Percentiles rank a stretch among this genome's conserved stretches.
Conservation (phyloP, 2,329 filamentous ascomycete genomes). For the Albifimbria verrucaria region DNA sequence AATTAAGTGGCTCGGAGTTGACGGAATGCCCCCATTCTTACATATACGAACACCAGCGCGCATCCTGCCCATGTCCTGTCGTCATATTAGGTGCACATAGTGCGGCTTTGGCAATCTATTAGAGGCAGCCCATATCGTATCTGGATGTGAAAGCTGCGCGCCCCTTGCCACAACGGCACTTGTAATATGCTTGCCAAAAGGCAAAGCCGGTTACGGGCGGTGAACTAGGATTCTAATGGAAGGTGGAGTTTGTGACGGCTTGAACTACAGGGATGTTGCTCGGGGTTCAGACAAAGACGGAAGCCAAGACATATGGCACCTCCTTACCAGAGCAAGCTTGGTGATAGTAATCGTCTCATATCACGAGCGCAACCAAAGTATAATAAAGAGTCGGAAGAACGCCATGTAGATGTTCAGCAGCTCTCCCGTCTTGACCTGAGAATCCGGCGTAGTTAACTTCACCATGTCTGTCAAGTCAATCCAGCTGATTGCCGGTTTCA, state of each 20-base stretch:
- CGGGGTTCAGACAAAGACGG: background rate
- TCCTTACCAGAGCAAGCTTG: background rate
- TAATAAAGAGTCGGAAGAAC: background rate
- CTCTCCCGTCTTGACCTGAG: background rate
- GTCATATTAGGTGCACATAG: too few species aligned
- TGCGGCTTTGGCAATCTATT: too few species aligned
- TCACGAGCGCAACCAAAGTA: background rate
- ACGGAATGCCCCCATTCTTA: too few species aligned
- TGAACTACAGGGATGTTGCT: background rate
- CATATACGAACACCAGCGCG: too few species aligned
- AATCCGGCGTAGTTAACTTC: background rate
- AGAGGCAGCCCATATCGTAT: too few species aligned
- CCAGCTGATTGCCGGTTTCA: background rate
- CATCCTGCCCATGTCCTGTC: too few species aligned
- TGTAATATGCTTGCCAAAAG: too few species aligned
- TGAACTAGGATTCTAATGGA: background rate
- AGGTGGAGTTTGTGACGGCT: background rate
- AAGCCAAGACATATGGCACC: background rate
- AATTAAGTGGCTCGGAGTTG: too few species aligned
- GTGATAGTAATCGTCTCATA: background rate
- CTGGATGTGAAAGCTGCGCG: too few species aligned
- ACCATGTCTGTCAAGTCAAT: background rate
- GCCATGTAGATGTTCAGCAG: background rate
- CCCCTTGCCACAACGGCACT: too few species aligned
- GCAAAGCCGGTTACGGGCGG: too few species aligned